phyloP scores from a whole-genome alignment of 176 grass and related monocot species.

The Phoenix roebelenii region DNA sequence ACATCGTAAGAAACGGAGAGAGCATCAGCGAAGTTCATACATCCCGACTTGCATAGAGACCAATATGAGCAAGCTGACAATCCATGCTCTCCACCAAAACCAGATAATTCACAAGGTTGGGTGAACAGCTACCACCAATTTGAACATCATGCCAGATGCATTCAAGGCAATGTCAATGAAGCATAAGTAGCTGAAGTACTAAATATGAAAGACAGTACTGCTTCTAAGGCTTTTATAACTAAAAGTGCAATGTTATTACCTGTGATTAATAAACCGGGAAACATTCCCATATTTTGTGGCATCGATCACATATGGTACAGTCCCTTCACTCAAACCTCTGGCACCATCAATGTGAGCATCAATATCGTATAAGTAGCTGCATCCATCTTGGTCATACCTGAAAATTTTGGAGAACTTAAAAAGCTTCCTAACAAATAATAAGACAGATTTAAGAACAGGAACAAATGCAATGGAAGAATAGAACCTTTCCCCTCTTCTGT shows the following conservation, averaged over 20 bases:
- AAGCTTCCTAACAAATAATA: neutral
- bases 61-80: slow-evolving; percentile 71
- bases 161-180: too few relatives aligned
- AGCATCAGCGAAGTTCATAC: slow-evolving; percentile 29
- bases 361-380: slow-evolving; percentile 59
- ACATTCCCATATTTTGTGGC: slow-evolving; percentile 73
- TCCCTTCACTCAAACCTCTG: slow-evolving; percentile 34
- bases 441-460: neutral
- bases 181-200: too few relatives aligned
- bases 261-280: slow-evolving; percentile 97
- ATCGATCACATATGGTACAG: slow-evolving; percentile 52
- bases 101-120: slow-evolving; percentile 61
- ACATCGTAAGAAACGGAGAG: neutral
- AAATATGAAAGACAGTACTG: too few relatives aligned
- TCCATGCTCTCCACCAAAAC: slow-evolving; percentile 77
- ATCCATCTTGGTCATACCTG: slow-evolving; percentile 38
- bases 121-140: slow-evolving; percentile 64
- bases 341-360: slow-evolving; percentile 46
- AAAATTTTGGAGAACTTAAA: slow-evolving; percentile 12
- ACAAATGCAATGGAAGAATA: slow-evolving; percentile 4
- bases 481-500: slow-evolving; percentile 47
- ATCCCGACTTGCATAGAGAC: slow-evolving; percentile 76
- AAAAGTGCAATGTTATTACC: slow-evolving; percentile 24
- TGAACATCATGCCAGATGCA: too few relatives aligned
- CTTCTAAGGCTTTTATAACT: neutral